A percentile compares a stretch with the other conserved stretches of the same genome.
Conservation (phyloP, 2,329 filamentous ascomycete genomes). For the Hymenoscyphus scutula region DNA sequence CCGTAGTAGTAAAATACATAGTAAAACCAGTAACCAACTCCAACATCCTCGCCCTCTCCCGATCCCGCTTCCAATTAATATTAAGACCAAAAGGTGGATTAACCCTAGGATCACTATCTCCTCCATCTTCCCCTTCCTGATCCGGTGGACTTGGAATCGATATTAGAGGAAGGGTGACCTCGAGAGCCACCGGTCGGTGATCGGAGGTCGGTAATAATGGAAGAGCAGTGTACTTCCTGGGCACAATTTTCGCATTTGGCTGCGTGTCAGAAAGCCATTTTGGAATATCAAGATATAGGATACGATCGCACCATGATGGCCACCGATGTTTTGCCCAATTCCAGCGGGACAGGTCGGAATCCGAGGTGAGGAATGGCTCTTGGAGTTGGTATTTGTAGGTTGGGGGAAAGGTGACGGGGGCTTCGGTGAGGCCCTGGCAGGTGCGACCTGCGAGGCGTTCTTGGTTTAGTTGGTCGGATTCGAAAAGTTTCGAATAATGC, state of each 20-base stretch:
- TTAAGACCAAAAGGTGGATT: slow-evolving; percentile 57
- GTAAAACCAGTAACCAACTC: slow-evolving; percentile 59
- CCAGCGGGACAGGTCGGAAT: slow-evolving; percentile 52
- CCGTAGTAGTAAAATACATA: slow-evolving; percentile 42
- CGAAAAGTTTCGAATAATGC: slow-evolving; percentile 66
- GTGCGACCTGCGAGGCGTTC: slow-evolving; percentile 69
- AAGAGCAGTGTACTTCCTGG: slow-evolving; percentile 67
- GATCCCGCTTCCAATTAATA: slow-evolving; percentile 52
- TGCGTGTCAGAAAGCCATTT: slow-evolving; percentile 45
- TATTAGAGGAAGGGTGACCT: slow-evolving; percentile 61
- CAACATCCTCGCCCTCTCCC: slow-evolving; percentile 52
- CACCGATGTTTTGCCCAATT: slow-evolving; percentile 78
- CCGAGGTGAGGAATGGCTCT: slow-evolving; percentile 41
- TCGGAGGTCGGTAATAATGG: slow-evolving; percentile 82
- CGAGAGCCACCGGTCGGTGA: slow-evolving; percentile 79
- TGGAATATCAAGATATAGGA: slow-evolving; percentile 70
- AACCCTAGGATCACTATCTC: slow-evolving; percentile 38
- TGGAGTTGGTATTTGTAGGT: slow-evolving; percentile 82
- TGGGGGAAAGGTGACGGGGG: slow-evolving; percentile 74
- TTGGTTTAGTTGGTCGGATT: slow-evolving; percentile 73
- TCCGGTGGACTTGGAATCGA: slow-evolving; percentile 38
- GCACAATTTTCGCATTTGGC: slow-evolving; percentile 48
- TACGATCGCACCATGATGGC: slow-evolving; percentile 91
- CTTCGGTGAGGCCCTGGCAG: slow-evolving; percentile 75
- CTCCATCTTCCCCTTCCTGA: slow-evolving; percentile 29